Evolutionary conservation across 768 basidiomycete genomes (phyloP).

Genomic region (Phlebiopsis flavidoalba): DNA sequence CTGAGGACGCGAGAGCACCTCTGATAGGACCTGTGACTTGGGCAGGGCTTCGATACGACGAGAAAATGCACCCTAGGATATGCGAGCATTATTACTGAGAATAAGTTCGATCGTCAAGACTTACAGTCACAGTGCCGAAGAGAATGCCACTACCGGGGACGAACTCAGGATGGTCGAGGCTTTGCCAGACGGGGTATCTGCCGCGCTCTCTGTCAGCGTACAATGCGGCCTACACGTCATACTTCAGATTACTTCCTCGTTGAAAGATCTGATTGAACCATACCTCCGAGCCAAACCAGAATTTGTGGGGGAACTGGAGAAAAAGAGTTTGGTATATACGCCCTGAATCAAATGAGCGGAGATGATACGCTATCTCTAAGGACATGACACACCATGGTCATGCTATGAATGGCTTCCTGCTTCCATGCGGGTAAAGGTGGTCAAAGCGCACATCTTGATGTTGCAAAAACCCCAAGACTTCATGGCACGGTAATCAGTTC

Average conservation of each 20-base stretch:
- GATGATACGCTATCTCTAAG: not conserved
- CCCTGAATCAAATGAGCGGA: constrained; percentile 22
- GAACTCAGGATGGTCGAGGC: constrained; percentile 46
- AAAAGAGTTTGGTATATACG: constrained; percentile 71
- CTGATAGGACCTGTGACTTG: constrained; percentile 39
- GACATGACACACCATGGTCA: constrained; percentile 43
- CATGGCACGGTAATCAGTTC: not conserved
- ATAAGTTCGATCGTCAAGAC: no score
- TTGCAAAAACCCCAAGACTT: constrained; percentile 65
- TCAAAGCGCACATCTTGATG: constrained; percentile 52
- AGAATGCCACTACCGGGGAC: constrained; percentile 50
- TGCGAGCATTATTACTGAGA: not conserved
- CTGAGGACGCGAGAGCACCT: constrained; percentile 42
- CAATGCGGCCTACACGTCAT: constrained; percentile 35
- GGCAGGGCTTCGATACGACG: constrained; percentile 51
- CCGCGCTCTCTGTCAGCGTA: constrained; percentile 52
- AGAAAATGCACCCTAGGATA: constrained; percentile 53
- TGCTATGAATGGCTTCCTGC: constrained; percentile 54
- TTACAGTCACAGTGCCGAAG: constrained; percentile 40
- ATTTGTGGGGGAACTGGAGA: constrained; percentile 54
- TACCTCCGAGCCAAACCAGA: constrained; percentile 49
- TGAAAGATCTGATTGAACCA: not conserved
- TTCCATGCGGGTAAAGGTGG: constrained; percentile 56
- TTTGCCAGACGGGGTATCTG: constrained; percentile 59
- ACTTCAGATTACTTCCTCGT: not conserved